Evolutionary conservation across 768 basidiomycete genomes (phyloP), one percentile per base, ranked within the genome.

Genomic region (Kwoniella shandongensis): DNA sequence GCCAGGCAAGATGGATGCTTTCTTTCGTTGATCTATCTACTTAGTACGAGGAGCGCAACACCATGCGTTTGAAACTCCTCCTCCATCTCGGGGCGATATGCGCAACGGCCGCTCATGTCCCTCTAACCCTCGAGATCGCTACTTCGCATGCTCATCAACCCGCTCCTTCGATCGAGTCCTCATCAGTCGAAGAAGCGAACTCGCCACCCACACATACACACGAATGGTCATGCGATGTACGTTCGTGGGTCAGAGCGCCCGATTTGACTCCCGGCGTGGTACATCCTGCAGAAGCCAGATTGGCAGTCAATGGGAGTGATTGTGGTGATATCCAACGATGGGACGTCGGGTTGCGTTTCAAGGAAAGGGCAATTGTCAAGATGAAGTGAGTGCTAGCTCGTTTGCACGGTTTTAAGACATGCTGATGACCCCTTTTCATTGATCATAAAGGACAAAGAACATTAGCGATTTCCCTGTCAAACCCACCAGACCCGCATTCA

Each of bases 321-420:
- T 69, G 67, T 50, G 40, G 45, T 7, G 65, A 61, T 50, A 56
- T 69, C 22, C 23, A 32, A 13, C 40, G 38, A n/a, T 62, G 62
- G 65, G 42, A 61, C 50, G 69, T 67, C 4, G 69, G 69, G 0
- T 38, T 67, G 51, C 39, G 66, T 22, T 58, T 63, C 49, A 67
- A 59, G 49, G 69, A 70, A 39, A 36, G 69, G 6, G 57, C 69
- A 0, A 61, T 70, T 26, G 47, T 65, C 39, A 67, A 66, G 42
- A 38, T 63, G 15, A 51, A 54, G 66, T 67, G 36, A 36, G 66
- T 60, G 3, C 10, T 18, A 26, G n/a, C 1, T 38, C 13, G 12
- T 12, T 35, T 44, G n/a, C n/a, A n/a, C n/a, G 17, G n/a, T 25
- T 50, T 29, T 22, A n/a, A 15, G 32, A 32, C 36, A 38, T 51